phyloP scores from a whole-genome alignment of 768 basidiomycete species.

The Boletus vinaceobasis region DNA sequence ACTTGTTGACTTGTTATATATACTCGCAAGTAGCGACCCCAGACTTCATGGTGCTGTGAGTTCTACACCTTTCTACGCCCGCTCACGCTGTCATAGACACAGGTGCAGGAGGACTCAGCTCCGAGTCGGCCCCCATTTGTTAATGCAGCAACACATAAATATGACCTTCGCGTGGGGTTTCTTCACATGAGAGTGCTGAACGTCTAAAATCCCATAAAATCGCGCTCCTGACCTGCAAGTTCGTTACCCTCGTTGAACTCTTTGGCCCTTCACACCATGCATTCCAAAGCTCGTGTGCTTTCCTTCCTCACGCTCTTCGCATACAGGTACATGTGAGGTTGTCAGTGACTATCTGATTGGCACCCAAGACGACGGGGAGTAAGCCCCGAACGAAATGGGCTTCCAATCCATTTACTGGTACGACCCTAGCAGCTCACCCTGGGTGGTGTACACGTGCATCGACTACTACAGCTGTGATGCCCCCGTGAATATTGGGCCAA shows the following conservation, averaged over 20 bases:
- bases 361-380: neutral
- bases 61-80: neutral
- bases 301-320: neutral
- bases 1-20: neutral
- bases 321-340: neutral
- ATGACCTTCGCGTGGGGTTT: neutral
- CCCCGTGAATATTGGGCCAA: neutral
- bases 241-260: neutral
- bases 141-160: neutral
- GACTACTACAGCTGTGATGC: neutral
- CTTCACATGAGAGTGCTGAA: neutral
- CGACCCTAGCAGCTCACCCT: too few species aligned
- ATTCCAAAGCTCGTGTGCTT: neutral
- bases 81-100: neutral
- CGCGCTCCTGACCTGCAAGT: neutral
- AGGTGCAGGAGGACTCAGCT: neutral
- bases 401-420: neutral
- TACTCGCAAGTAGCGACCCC: too few species aligned
- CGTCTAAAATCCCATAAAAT: neutral
- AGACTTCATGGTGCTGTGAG: too few species aligned
- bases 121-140: neutral
- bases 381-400: neutral
- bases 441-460: neutral
- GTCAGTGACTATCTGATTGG: neutral
- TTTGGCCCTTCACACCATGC: neutral